These are phyloP conservation scores for Boletus reticulatus DNA, from an alignment of 768 basidiomycete species.

Conservation along the genomic window DNA sequence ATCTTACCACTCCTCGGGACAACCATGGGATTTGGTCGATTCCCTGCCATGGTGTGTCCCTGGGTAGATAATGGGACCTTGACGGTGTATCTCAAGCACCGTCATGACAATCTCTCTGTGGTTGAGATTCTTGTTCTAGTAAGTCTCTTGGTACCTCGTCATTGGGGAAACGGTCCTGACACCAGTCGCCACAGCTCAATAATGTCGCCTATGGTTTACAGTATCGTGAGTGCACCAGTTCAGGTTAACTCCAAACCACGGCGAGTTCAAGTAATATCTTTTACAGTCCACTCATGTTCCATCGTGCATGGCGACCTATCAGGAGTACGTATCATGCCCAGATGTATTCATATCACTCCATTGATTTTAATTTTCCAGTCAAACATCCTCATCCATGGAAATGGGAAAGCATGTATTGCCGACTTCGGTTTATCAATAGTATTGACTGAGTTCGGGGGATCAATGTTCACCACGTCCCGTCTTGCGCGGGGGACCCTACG, in stretches of 20 bases:
- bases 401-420: slow-evolving; percentile 4
- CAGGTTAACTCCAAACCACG: too few relatives aligned
- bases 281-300: slow-evolving; percentile 11
- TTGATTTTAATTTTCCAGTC: slow-evolving; percentile 24
- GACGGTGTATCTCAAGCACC: too few relatives aligned
- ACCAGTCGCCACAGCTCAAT: slow-evolving; percentile 3
- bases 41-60: too few relatives aligned
- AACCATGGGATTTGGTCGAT: too few relatives aligned
- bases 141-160: background rate
- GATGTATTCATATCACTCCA: too few relatives aligned
- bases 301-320: slow-evolving; percentile 5
- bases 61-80: too few relatives aligned
- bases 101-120: too few relatives aligned
- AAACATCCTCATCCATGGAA: slow-evolving; percentile 41
- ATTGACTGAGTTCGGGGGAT: background rate
- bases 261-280: background rate
- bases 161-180: background rate
- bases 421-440: slow-evolving; percentile 1
- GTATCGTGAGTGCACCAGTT: slow-evolving; percentile 4
- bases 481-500: slow-evolving; percentile 9
- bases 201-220: slow-evolving; percentile 10
- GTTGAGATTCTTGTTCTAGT: background rate
- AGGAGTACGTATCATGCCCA: slow-evolving; percentile 2
- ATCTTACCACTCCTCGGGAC: too few relatives aligned
- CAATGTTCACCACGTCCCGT: slow-evolving; percentile 14